phyloP scores from a whole-genome alignment of 2,329 filamentous ascomycete species.

The Simplicillium sp. region DNA sequence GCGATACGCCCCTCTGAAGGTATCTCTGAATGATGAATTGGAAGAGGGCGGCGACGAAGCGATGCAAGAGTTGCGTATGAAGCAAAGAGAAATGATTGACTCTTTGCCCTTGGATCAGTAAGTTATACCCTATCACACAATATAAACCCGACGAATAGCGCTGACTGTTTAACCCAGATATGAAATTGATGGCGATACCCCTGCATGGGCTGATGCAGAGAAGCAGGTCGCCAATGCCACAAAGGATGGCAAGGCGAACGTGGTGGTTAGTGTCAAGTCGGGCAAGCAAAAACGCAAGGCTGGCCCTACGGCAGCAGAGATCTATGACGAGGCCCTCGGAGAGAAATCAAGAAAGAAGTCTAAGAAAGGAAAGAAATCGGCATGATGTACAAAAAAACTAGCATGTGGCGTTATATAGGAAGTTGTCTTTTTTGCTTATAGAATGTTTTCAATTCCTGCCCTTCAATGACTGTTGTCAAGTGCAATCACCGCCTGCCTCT shows the following conservation, averaged over 20 bases:
- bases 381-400: slow-evolving; percentile 3
- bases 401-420: slow-evolving; percentile 1
- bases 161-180: slow-evolving; percentile 33
- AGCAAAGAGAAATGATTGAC: slow-evolving; percentile 83
- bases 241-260: slow-evolving; percentile 45
- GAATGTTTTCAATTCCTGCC: no score
- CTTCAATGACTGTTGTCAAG: neutral
- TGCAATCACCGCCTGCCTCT: no score
- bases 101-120: slow-evolving; percentile 73
- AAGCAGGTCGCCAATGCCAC: slow-evolving; percentile 56
- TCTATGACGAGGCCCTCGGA: slow-evolving; percentile 52
- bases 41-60: slow-evolving; percentile 75
- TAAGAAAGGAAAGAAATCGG: slow-evolving; percentile 29
- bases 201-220: slow-evolving; percentile 62
- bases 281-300: slow-evolving; percentile 69
- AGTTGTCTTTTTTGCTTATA: neutral
- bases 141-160: neutral
- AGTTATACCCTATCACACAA: slow-evolving; percentile 8
- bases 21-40: slow-evolving; percentile 69
- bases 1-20: slow-evolving; percentile 61
- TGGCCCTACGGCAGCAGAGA: slow-evolving; percentile 45
- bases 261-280: slow-evolving; percentile 75
- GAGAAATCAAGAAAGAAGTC: slow-evolving; percentile 49
- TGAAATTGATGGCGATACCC: slow-evolving; percentile 53
- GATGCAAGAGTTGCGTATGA: slow-evolving; percentile 59